These are phyloP conservation scores for Candida maltosa DNA, from an alignment of 805 yeast genomes.

Conservation along the genomic window DNA sequence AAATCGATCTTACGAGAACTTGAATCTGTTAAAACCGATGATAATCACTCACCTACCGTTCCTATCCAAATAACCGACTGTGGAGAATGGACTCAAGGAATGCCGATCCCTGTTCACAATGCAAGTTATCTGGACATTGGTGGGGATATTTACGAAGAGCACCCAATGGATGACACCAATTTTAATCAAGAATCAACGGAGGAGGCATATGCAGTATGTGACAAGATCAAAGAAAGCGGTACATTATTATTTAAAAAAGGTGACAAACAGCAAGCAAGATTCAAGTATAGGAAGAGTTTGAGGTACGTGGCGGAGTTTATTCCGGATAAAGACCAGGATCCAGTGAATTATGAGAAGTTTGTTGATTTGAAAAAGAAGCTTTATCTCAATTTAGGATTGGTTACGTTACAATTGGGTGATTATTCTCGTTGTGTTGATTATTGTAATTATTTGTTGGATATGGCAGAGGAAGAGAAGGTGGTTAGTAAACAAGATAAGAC, in stretches of 20 bases:
- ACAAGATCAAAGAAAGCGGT: constrained; percentile 65
- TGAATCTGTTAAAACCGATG: constrained; percentile 45
- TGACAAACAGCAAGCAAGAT: constrained; percentile 47
- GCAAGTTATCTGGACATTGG: constrained; percentile 61
- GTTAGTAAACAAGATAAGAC: constrained; percentile 43
- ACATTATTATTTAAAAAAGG: constrained; percentile 55
- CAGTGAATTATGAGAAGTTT: constrained; percentile 49
- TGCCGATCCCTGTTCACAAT: constrained; percentile 56
- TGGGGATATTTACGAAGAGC: constrained; percentile 73
- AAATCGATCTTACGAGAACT: constrained; percentile 66
- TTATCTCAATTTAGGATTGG: constrained; percentile 59
- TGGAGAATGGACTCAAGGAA: constrained; percentile 58
- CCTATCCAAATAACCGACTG: constrained; percentile 42
- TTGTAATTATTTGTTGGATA: constrained; percentile 54
- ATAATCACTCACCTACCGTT: constrained; percentile 41
- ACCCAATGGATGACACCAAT: constrained; percentile 66
- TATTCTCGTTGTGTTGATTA: constrained; percentile 51
- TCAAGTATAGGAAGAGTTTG: constrained; percentile 64
- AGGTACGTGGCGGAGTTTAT: constrained; percentile 69
- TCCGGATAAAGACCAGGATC: constrained; percentile 66
- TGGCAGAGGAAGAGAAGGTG: too few relatives aligned
- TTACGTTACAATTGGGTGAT: constrained; percentile 46
- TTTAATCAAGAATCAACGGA: constrained; percentile 58
- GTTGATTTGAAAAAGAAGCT: constrained; percentile 49
- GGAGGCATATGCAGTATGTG: constrained; percentile 48